Evolutionary conservation across 371 early-diverging fungal genomes (phyloP), one percentile per base, ranked within the genome.

Genomic region (Apophysomyces elegans): DNA sequence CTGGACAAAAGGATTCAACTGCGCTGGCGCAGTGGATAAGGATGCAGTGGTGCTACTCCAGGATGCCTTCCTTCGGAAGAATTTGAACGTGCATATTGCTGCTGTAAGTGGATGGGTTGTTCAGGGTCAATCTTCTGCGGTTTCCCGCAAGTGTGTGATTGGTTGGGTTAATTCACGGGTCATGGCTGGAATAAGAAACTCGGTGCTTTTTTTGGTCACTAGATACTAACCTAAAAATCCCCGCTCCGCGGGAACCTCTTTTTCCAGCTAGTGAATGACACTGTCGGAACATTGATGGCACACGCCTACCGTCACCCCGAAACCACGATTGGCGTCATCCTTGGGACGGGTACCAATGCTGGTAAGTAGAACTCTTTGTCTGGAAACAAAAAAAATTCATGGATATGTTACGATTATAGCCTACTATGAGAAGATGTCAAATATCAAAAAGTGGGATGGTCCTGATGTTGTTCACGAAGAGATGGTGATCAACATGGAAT

Each of bases 261-360:
- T 44, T 35, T 62, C 14, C 37, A 82, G 67, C 80, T 99, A 54
- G 91, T 99, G 62, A 99, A 99, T 80, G 99, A 99, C 79, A 96
- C 99, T 0, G 97, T 96, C 13, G 97, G 97, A 54, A 96, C 97
- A 6, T 79, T 97, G 59, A 85, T 96, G 73, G 90, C 96, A 43
- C 89, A 94, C 61, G 93, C 92, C 1, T 97, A 96, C 83, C 71
- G 77, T 58, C 70, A 90, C 61, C 93, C 95, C 14, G 86, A 89
- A 45, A 94, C 96, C 26, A 77, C 84, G 65, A 86, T 96, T 76
- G 97, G 96, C 68, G 93, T 96, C 35, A 96, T 97, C 66, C 84
- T 97, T 43, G 99, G 99, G 60, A 99, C 99, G 12, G 99, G 99
- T 39, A 92, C 95, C 67, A 99, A 99, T 72, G 96, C 95, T 37